A percentile compares a stretch with the other conserved stretches of the same genome.
phyloP scores from a whole-genome alignment of 139 green algal genomes.

The Trebouxia sp. region DNA sequence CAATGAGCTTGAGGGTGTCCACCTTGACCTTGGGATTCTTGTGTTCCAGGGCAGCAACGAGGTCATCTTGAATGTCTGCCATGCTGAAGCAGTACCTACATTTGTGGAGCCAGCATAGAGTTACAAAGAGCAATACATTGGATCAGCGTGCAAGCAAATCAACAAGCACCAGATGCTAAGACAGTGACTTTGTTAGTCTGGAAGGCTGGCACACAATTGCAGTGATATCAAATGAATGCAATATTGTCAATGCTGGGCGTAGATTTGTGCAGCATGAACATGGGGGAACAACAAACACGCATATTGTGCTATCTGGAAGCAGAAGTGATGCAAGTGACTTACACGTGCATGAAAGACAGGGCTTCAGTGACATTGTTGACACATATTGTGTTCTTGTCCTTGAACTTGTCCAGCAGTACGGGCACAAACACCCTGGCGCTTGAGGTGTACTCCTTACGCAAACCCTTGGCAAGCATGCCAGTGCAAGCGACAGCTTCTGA shows the following conservation, averaged over 20 bases:
- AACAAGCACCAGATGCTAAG: too few relatives aligned
- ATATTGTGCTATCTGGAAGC: too few relatives aligned
- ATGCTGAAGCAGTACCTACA: conserved; percentile 69
- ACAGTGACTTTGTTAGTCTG: too few relatives aligned
- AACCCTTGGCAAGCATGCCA: conserved; percentile 63
- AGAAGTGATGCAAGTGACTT: background rate
- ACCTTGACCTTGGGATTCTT: conserved; percentile 83
- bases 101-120: background rate
- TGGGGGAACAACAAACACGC: too few relatives aligned
- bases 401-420: conserved; percentile 80
- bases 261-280: background rate
- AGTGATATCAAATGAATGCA: too few relatives aligned
- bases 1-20: conserved; percentile 68
- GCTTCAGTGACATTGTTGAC: conserved; percentile 56
- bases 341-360: conserved; percentile 64
- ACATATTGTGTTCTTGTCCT: conserved; percentile 89
- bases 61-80: conserved; percentile 70
- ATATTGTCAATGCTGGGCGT: too few relatives aligned
- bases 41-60: conserved; percentile 64
- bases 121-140: background rate
- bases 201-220: too few relatives aligned
- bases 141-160: background rate
- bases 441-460: conserved; percentile 65
- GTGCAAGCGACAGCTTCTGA: conserved; percentile 68
- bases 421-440: conserved; percentile 45